Percentiles rank a stretch among this genome's conserved stretches.
phyloP scores from a whole-genome alignment of 176 grass and related monocot genomes.

The Oryza australiensis region DNA sequence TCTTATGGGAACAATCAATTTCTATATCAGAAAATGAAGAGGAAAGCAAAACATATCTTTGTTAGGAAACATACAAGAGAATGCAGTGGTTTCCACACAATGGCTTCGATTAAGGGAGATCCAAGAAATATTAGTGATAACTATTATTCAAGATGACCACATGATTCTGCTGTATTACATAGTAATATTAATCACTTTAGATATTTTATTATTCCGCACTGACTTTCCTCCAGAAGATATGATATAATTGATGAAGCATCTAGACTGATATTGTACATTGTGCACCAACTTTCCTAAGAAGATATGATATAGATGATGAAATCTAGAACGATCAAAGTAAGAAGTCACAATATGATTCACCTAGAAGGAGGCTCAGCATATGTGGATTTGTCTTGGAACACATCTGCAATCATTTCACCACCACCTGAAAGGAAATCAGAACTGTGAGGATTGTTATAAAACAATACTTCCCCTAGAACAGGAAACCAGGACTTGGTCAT shows the following conservation, averaged over 20 bases:
- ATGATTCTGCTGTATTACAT: not conserved
- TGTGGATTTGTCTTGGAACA: slow-evolving; percentile 81
- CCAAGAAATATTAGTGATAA: not conserved
- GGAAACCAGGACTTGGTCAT: slow-evolving; percentile 15
- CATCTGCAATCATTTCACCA: slow-evolving; percentile 94
- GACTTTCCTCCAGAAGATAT: slow-evolving; percentile 6
- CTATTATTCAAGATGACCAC: not conserved
- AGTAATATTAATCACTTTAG: not conserved
- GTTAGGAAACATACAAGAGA: not conserved
- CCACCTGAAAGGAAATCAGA: slow-evolving; percentile 57
- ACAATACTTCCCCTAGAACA: slow-evolving; percentile 21
- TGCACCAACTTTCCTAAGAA: not conserved
- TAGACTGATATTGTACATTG: not conserved
- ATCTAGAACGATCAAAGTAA: not conserved
- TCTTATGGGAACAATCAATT: not conserved
- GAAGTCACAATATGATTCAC: slow-evolving; percentile 35
- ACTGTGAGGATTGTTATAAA: slow-evolving; percentile 14
- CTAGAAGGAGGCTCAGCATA: slow-evolving; percentile 95
- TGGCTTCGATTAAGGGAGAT: not conserved
- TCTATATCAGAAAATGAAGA: not conserved
- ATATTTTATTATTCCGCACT: not conserved
- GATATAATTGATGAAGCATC: not conserved
- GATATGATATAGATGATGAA: not conserved
- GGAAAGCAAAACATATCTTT: not conserved
- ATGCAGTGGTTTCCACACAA: not conserved